Evolutionary conservation across 139 green algal genomes (phyloP).

Genomic region (Micractinium sp.): DNA sequence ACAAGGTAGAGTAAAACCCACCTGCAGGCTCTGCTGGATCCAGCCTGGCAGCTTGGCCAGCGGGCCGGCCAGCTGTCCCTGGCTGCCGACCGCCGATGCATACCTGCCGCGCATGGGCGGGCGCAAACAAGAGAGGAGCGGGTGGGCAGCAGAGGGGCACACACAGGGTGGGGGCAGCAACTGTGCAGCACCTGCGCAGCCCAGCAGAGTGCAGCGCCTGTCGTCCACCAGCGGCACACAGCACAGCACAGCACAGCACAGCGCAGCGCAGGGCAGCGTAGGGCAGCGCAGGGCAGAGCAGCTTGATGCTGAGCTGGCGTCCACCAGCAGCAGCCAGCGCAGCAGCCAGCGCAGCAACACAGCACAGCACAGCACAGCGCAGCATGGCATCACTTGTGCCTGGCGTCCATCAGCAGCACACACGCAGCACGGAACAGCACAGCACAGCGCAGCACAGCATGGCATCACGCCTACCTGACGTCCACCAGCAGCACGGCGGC

Average conservation of each 20-base stretch:
- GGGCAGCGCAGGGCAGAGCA: too few relatives aligned
- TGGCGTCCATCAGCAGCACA: not conserved
- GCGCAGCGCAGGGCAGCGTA: too few relatives aligned
- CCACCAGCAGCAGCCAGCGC: too few relatives aligned
- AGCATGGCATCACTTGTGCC: not conserved
- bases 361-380: not conserved
- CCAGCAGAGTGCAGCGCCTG: not conserved
- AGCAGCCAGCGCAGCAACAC: too few relatives aligned
- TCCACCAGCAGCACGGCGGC: slow-evolving; percentile 93
- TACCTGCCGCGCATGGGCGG: not conserved
- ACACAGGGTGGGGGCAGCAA: not conserved
- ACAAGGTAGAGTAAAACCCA: too few relatives aligned
- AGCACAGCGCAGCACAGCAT: not conserved
- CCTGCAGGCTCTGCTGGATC: slow-evolving; percentile 69
- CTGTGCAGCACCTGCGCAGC: not conserved
- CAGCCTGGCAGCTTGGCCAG: slow-evolving; percentile 78
- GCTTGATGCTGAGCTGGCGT: too few relatives aligned
- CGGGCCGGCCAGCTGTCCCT: slow-evolving; percentile 22
- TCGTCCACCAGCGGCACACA: too few relatives aligned
- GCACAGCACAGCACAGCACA: too few relatives aligned
- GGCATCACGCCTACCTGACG: not conserved
- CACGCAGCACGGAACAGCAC: not conserved
- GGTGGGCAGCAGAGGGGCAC: not conserved
- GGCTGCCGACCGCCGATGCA: not conserved
- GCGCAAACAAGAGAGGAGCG: too few relatives aligned